Base-by-base conservation (phyloP, 1,139 yeast species). In the Arxiozyma bovina region DNA sequence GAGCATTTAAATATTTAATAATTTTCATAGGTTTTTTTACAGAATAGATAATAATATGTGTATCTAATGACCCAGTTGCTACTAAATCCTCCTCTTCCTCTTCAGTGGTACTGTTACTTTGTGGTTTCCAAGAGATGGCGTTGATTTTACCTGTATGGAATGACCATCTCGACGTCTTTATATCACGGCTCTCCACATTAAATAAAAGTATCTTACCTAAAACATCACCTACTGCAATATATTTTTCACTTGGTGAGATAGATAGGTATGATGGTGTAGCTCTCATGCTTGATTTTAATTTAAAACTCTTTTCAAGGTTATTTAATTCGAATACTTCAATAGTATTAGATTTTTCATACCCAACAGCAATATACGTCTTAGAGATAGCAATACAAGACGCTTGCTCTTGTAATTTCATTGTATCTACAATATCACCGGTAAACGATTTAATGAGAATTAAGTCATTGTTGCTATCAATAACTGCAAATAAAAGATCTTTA, bases 161-260 rank as follows among this genome's bases (percentile, higher is more conserved):
- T 0, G 96, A 85, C 99, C 99, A 93, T 67, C 98, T 81, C 0
- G 94, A 82, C 1, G 98, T 90, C 49, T 86, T 80, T 8, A 87
- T 75, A 8, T 78, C 65, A 45, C 77, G 80, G 50, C 82, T 82
- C 1, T 72, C 70, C 20, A 80, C 68, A 57, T 82, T 78, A 70
- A 82, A 89, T 38, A 89, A 75, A 17, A 84, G 73, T 61, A 89
- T 87, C 68, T 93, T 93, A 44, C 99, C 99, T 50, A 86, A 75
- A 4, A 79, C 76, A 65, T 91, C 98, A 51, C 97, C 97, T 25
- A 85, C 88, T 0, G 98, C 98, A 27, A 85, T 75, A 58, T 74
- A 78, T 57, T 76, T 72, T 15, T 82, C 86, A 61, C 83, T 76
- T 6, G 93, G 94, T 0, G 96, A 88, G 20, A 86, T 79, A 43